phyloP scores from a whole-genome alignment of 805 yeast species.

The Myxozyma melibiosi region DNA sequence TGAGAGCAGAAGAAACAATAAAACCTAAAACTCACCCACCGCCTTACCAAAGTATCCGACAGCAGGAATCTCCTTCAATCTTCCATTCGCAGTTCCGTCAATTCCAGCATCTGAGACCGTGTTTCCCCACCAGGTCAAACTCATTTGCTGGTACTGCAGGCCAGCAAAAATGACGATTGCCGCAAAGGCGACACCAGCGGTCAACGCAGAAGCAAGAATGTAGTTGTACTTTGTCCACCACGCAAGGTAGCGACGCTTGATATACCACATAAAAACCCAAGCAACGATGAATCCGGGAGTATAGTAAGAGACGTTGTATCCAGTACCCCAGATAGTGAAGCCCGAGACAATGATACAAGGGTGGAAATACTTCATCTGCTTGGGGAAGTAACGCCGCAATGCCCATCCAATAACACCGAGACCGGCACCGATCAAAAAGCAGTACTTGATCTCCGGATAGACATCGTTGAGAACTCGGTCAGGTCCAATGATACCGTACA shows the following conservation, averaged over 20 bases:
- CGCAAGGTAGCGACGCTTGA: constrained; percentile 55
- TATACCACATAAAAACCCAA: constrained; percentile 56
- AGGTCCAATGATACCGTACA: constrained; percentile 37
- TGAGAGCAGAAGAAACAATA: too few species aligned
- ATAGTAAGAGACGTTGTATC: constrained; percentile 37
- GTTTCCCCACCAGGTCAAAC: constrained; percentile 65
- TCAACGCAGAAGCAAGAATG: constrained; percentile 63
- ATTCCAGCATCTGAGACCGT: constrained; percentile 32
- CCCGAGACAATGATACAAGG: constrained; percentile 33
- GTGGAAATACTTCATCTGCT: constrained; percentile 15
- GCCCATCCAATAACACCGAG: constrained; percentile 18
- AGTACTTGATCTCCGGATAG: constrained; percentile 29
- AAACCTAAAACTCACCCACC: constrained; percentile 32
- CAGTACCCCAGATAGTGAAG: constrained; percentile 14
- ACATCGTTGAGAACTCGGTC: constrained; percentile 23
- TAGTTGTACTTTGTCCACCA: constrained; percentile 82
- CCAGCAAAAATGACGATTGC: constrained; percentile 58
- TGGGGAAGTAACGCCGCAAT: constrained; percentile 12
- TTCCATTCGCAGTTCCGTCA: constrained; percentile 20
- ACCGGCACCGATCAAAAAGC: constrained; percentile 31
- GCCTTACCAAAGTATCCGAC: constrained; percentile 43
- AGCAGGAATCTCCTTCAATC: constrained; percentile 32
- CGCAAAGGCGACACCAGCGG: constrained; percentile 66
- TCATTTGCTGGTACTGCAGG: constrained; percentile 45
- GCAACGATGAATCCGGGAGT: constrained; percentile 50